phyloP scores from a whole-genome alignment of 305 asterid species.

The Fraxinus ornus region DNA sequence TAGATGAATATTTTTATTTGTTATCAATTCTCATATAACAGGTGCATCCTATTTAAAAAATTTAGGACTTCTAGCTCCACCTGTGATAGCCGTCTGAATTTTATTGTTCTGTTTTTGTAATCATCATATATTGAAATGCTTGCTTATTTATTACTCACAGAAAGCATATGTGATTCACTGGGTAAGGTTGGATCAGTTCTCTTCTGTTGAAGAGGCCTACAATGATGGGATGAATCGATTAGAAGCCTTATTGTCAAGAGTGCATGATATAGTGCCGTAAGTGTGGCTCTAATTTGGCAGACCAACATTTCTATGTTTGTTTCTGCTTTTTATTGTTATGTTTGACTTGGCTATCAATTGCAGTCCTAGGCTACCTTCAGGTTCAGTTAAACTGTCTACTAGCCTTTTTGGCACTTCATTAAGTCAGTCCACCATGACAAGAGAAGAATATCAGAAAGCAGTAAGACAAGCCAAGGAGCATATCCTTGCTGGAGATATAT shows the following conservation, averaged over 20 bases:
- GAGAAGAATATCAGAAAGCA: slow-evolving; percentile 3
- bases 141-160: not conserved
- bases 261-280: not conserved
- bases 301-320: not conserved
- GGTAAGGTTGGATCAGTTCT: not conserved
- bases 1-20: not conserved
- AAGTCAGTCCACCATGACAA: not conserved
- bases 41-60: not conserved
- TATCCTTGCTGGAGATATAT: slow-evolving; percentile 6
- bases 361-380: not conserved
- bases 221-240: not conserved
- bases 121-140: not conserved
- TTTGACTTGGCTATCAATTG: not conserved
- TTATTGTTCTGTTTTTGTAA: not conserved
- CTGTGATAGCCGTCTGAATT: not conserved
- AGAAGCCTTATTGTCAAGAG: not conserved
- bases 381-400: not conserved
- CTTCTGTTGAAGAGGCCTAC: not conserved
- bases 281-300: not conserved
- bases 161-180: not conserved
- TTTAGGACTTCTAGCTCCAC: not conserved
- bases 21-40: not conserved
- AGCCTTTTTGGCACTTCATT: not conserved
- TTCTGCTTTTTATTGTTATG: not conserved
- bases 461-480: slow-evolving; percentile 8